These are phyloP conservation scores for Jackrogersella multiformis DNA, from an alignment of 495 filamentous ascomycete species.

Conservation along the genomic window DNA sequence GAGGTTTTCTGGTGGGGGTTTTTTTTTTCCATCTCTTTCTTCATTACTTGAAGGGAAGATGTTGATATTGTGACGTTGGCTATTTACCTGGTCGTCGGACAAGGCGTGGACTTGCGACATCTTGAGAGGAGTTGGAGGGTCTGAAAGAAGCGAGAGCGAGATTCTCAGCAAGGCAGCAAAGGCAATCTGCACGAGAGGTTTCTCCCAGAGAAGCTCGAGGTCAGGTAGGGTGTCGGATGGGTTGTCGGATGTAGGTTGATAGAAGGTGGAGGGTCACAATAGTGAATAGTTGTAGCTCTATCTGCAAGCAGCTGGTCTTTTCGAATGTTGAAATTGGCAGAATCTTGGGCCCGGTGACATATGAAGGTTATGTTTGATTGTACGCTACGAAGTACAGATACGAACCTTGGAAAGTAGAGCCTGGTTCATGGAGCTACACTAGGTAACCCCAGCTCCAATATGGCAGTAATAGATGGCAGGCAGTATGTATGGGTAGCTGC, in stretches of 20 bases:
- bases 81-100: conserved; percentile 91
- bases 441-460: conserved; percentile 2
- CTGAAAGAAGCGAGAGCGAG: conserved; percentile 26
- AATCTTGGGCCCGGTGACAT: conserved; percentile 35
- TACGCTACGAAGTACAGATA: not conserved
- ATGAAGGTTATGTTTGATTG: conserved; percentile 17
- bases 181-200: conserved; percentile 12
- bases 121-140: conserved; percentile 53
- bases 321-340: conserved; percentile 25
- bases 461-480: not conserved
- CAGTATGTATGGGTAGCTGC: conserved; percentile 16
- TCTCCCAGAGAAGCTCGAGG: conserved; percentile 1
- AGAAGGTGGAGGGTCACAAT: conserved; percentile 30
- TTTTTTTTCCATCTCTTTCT: too few relatives aligned
- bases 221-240: too few relatives aligned
- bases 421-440: conserved; percentile 24
- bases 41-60: too few relatives aligned
- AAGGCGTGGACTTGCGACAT: conserved; percentile 95
- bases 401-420: too few relatives aligned
- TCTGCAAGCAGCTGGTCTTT: not conserved
- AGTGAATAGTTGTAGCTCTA: not conserved
- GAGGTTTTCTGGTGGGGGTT: too few relatives aligned
- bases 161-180: conserved; percentile 11
- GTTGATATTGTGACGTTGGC: not conserved
- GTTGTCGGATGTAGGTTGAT: conserved; percentile 24